These are phyloP conservation scores for Ustilago sp. DNA, from an alignment of 1,284 basidiomycete genomes.

Conservation along the genomic window DNA sequence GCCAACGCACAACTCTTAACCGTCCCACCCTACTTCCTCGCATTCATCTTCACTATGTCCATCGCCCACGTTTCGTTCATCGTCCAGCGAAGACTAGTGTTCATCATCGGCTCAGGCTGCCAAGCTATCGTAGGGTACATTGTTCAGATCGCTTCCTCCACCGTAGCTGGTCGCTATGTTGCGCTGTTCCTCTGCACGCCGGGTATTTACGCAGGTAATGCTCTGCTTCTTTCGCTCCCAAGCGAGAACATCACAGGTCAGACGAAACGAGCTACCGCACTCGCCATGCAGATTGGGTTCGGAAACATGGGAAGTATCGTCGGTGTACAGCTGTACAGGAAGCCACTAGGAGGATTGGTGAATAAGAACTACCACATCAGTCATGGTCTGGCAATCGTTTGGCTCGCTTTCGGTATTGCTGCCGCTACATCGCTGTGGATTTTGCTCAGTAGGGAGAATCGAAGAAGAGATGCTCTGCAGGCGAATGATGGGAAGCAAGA, in stretches of 20 bases:
- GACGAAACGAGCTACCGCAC: slow-evolving; percentile 77
- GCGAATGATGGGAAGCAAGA: slow-evolving; percentile 7
- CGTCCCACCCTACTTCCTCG: slow-evolving; percentile 75
- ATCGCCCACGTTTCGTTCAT: slow-evolving; percentile 73
- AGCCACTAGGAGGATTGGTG: slow-evolving; percentile 70
- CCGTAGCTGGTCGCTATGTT: slow-evolving; percentile 75
- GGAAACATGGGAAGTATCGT: slow-evolving; percentile 77
- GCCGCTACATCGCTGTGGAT: slow-evolving; percentile 73
- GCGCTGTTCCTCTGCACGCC: slow-evolving; percentile 76
- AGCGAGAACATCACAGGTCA: slow-evolving; percentile 80
- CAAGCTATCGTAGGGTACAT: slow-evolving; percentile 78
- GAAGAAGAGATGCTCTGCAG: slow-evolving; percentile 51
- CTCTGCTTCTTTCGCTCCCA: slow-evolving; percentile 73
- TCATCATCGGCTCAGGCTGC: slow-evolving; percentile 74
- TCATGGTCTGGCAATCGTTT: slow-evolving; percentile 69
- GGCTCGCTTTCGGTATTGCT: slow-evolving; percentile 71
- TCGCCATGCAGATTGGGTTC: slow-evolving; percentile 78
- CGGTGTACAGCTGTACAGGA: slow-evolving; percentile 73
- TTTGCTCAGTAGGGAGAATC: slow-evolving; percentile 74
- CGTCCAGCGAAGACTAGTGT: slow-evolving; percentile 69
- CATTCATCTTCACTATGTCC: slow-evolving; percentile 65
- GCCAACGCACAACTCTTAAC: slow-evolving; percentile 78
- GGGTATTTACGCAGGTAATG: slow-evolving; percentile 76
- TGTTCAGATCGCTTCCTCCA: slow-evolving; percentile 74
- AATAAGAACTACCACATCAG: slow-evolving; percentile 76